Evolutionary conservation across 805 yeast genomes (phyloP).

Genomic region (Myxozyma geophila): DNA sequence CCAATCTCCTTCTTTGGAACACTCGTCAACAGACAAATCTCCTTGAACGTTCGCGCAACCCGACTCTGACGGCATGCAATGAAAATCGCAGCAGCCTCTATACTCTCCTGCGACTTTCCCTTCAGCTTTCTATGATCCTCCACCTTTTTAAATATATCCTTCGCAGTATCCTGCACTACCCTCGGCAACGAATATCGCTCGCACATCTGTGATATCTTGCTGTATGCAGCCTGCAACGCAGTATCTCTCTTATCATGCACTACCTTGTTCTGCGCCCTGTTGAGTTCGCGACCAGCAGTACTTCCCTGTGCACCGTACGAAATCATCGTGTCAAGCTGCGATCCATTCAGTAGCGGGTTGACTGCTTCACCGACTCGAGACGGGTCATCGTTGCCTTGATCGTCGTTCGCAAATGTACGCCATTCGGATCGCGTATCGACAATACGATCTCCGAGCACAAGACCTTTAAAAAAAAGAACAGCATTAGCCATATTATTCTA

Average conservation of each 20-base stretch:
- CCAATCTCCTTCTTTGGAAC: slow-evolving; percentile 96
- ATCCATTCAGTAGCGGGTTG: slow-evolving; percentile 87
- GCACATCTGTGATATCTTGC: slow-evolving; percentile 92
- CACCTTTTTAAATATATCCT: slow-evolving; percentile 90
- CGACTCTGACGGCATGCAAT: slow-evolving; percentile 93
- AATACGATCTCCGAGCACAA: slow-evolving; percentile 86
- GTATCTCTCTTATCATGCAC: slow-evolving; percentile 86
- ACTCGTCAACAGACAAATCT: slow-evolving; percentile 91
- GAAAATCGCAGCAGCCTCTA: slow-evolving; percentile 95
- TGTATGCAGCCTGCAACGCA: slow-evolving; percentile 84
- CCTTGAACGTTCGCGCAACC: slow-evolving; percentile 93
- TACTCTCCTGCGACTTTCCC: slow-evolving; percentile 90
- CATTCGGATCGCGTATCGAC: slow-evolving; percentile 97
- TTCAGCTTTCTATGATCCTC: slow-evolving; percentile 83
- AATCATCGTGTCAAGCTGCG: slow-evolving; percentile 89
- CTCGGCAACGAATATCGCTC: slow-evolving; percentile 94
- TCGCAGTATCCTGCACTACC: slow-evolving; percentile 96
- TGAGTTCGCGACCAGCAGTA: slow-evolving; percentile 85
- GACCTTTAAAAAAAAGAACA: slow-evolving; percentile 31
- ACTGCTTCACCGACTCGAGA: slow-evolving; percentile 99
- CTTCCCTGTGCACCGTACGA: slow-evolving; percentile 84
- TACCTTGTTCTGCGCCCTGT: slow-evolving; percentile 84
- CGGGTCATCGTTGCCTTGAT: slow-evolving; percentile 97
- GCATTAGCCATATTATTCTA: slow-evolving; percentile 2
- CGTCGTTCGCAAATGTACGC: slow-evolving; percentile 98